phyloP scores from a whole-genome alignment of 148 eudicot genomes.

The Vaccinium darrowii region DNA sequence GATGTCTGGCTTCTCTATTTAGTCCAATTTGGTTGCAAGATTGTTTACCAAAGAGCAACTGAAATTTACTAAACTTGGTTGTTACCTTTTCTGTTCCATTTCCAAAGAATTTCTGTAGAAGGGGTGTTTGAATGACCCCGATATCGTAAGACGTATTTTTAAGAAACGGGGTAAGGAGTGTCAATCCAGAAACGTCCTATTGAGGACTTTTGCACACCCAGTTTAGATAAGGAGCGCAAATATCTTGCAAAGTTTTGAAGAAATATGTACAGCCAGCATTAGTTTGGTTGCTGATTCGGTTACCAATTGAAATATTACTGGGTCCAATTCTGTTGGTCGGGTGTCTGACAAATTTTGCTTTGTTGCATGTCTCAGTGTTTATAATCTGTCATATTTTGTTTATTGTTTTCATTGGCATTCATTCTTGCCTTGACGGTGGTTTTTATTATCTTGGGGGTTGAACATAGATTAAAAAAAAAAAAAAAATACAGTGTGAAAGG shows the following conservation, averaged over 20 bases:
- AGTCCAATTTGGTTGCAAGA: not conserved
- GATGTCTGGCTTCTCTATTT: not conserved
- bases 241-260: not conserved
- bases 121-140: not conserved
- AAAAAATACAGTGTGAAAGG: not conserved
- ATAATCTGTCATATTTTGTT: not conserved
- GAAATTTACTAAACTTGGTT: not conserved
- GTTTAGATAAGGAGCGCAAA: not conserved
- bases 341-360: not conserved
- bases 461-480: not conserved
- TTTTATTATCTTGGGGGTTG: not conserved
- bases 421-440: not conserved
- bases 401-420: not conserved
- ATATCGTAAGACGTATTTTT: not conserved
- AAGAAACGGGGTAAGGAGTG: not conserved
- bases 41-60: not conserved
- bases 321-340: not conserved
- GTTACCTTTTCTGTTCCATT: not conserved
- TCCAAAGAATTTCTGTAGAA: not conserved
- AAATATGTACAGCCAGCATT: not conserved
- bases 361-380: not conserved
- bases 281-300: not conserved
- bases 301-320: not conserved
- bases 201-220: not conserved
- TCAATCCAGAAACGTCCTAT: not conserved